Percentiles rank a stretch among this genome's conserved stretches.
These are phyloP conservation scores for Pulveroboletus sp. DNA, from an alignment of 768 basidiomycete species.

Conservation along the genomic window DNA sequence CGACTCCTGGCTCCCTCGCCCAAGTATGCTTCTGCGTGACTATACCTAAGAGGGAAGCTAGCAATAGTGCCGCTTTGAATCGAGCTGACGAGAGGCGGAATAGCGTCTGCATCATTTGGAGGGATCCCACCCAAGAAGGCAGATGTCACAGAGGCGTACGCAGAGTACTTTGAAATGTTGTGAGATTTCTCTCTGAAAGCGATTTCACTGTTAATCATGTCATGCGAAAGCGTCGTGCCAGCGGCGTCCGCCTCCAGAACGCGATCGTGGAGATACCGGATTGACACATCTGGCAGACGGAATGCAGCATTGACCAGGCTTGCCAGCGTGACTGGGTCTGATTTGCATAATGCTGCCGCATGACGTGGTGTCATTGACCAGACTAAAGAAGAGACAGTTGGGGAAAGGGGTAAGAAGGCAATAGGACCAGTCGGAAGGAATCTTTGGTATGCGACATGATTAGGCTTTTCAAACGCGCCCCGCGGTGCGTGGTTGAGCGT, in stretches of 20 bases:
- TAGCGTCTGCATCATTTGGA: slow-evolving; percentile 50
- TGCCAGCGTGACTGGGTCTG: slow-evolving; percentile 59
- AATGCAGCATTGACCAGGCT: slow-evolving; percentile 90
- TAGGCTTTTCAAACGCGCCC: slow-evolving; percentile 55
- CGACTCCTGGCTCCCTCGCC: slow-evolving; percentile 64
- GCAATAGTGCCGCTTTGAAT: slow-evolving; percentile 74
- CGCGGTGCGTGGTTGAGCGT: slow-evolving; percentile 75
- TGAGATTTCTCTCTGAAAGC: slow-evolving; percentile 72
- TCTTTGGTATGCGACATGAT: slow-evolving; percentile 85
- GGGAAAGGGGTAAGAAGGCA: slow-evolving; percentile 86
- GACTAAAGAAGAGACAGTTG: slow-evolving; percentile 79
- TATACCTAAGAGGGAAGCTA: slow-evolving; percentile 85
- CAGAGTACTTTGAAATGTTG: slow-evolving; percentile 57
- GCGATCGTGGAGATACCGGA: slow-evolving; percentile 60
- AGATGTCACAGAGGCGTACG: slow-evolving; percentile 49
- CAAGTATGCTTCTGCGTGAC: slow-evolving; percentile 82
- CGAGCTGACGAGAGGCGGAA: slow-evolving; percentile 72
- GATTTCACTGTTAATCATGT: slow-evolving; percentile 59
- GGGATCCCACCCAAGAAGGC: slow-evolving; percentile 46
- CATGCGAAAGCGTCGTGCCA: slow-evolving; percentile 43
- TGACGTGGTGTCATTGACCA: slow-evolving; percentile 86
- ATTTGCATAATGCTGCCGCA: slow-evolving; percentile 65
- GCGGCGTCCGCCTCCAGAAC: slow-evolving; percentile 51
- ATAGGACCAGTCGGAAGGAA: slow-evolving; percentile 95
- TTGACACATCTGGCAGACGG: slow-evolving; percentile 70